A percentile compares a stretch with the other conserved stretches of the same genome.
Conservation (phyloP, 345 rosid genomes). For the Orychophragmus violaceus region DNA sequence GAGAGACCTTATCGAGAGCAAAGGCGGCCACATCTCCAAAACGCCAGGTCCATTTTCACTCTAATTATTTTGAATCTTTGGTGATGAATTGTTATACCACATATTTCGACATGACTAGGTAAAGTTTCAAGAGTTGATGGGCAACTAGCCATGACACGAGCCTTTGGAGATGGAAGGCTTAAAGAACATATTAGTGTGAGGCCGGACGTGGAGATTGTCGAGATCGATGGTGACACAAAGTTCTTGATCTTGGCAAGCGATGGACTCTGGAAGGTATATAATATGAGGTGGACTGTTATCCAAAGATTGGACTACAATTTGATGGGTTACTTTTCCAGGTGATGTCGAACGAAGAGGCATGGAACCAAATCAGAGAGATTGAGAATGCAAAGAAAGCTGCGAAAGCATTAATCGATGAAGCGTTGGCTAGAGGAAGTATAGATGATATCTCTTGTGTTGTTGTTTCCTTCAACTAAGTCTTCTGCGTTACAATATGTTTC, state of each 20-base stretch:
- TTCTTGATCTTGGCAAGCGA: constrained; percentile 54
- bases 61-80: not conserved
- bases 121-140: constrained; percentile 42
- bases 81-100: not conserved
- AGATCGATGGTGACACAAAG: constrained; percentile 23
- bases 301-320: not conserved
- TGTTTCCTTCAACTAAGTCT: constrained; percentile 26
- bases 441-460: constrained; percentile 47
- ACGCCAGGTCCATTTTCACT: constrained; percentile 26
- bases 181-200: constrained; percentile 44
- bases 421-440: constrained; percentile 29
- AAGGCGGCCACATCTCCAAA: constrained; percentile 38
- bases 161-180: constrained; percentile 45
- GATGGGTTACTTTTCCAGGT: constrained; percentile 26
- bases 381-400: constrained; percentile 34
- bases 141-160: constrained; percentile 44
- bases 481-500: too few species aligned
- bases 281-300: not conserved
- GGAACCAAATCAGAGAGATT: constrained; percentile 11
- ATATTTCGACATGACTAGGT: constrained; percentile 27
- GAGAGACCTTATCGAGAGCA: constrained; percentile 43
- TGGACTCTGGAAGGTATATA: constrained; percentile 47
- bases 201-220: constrained; percentile 29
- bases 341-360: constrained; percentile 45
- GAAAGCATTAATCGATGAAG: constrained; percentile 29